Conservation (phyloP, 164 flowering plant species). For the Stephania cephalantha region DNA sequence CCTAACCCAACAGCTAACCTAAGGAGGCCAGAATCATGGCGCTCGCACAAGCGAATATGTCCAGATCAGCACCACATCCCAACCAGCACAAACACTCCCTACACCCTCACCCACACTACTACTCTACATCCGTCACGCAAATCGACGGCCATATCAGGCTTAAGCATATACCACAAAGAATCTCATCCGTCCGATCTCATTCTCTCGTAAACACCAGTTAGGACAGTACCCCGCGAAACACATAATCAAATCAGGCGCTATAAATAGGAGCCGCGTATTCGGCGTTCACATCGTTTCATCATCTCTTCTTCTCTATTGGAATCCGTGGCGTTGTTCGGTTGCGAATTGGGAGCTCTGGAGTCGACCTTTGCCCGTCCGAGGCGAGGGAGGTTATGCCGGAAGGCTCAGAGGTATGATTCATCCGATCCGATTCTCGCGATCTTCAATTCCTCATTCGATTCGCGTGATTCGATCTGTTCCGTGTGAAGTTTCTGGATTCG, state of each 20-base stretch:
- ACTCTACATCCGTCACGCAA: neutral
- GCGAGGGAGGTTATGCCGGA: constrained; percentile 43
- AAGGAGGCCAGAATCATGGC: constrained; percentile 1
- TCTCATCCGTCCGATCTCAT: neutral
- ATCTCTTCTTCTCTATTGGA: neutral
- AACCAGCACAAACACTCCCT: neutral
- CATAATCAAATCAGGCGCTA: neutral
- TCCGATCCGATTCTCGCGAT: neutral
- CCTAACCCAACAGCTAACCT: neutral
- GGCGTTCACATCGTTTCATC: neutral
- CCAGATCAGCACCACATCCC: neutral
- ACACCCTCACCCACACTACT: constrained; percentile 2
- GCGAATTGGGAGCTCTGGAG: constrained; percentile 38
- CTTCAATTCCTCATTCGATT: constrained; percentile 1
- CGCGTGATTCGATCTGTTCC: constrained; percentile 9
- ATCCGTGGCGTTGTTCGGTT: neutral
- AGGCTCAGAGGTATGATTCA: constrained; percentile 37
- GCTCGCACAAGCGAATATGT: constrained; percentile 2
- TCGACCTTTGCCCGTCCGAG: constrained; percentile 37
- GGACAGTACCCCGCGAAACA: neutral
- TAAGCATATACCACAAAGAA: neutral
- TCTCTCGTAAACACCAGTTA: neutral
- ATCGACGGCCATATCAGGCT: neutral
- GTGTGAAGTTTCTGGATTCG: neutral
- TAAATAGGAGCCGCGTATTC: neutral